Evolutionary conservation across 768 basidiomycete genomes (phyloP).

Genomic region (Astraeus odoratus): DNA sequence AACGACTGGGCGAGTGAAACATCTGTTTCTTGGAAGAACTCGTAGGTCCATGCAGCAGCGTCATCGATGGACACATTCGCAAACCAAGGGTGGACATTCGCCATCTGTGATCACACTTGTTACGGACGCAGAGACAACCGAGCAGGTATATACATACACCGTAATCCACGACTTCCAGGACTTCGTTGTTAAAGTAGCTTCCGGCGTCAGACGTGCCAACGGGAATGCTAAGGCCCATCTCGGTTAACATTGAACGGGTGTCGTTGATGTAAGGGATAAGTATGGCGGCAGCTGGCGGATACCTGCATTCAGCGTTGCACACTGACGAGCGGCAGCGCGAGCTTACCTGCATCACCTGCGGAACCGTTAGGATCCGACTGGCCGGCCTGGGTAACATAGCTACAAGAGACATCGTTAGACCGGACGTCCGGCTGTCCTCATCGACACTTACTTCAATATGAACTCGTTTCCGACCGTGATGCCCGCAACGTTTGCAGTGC

Average conservation of each 20-base stretch:
- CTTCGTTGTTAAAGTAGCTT: conserved; percentile 67
- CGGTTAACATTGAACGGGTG: conserved; percentile 48
- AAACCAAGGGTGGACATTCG: conserved; percentile 94
- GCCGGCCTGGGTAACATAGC: conserved; percentile 50
- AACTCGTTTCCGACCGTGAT: conserved; percentile 92
- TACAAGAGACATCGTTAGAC: conserved; percentile 24
- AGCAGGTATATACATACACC: conserved; percentile 40
- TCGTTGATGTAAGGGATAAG: conserved; percentile 63
- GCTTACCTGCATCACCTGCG: conserved; percentile 40
- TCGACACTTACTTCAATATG: conserved; percentile 58
- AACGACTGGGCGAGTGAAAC: conserved; percentile 58
- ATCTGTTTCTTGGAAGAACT: conserved; percentile 70
- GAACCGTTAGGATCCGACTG: conserved; percentile 48
- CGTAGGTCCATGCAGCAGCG: conserved; percentile 74
- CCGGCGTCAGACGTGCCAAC: conserved; percentile 87
- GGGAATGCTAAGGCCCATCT: conserved; percentile 52
- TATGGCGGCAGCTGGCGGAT: conserved; percentile 44
- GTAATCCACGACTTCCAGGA: conserved; percentile 60
- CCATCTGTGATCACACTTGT: conserved; percentile 42
- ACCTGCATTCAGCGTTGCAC: neutral
- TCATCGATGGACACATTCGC: conserved; percentile 63
- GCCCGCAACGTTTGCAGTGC: conserved; percentile 67
- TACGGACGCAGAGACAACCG: neutral
- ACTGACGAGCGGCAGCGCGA: neutral
- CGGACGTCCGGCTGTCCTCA: neutral